Conservation (phyloP, 129 eudicot genomes). For the Artemisia tridentata region DNA sequence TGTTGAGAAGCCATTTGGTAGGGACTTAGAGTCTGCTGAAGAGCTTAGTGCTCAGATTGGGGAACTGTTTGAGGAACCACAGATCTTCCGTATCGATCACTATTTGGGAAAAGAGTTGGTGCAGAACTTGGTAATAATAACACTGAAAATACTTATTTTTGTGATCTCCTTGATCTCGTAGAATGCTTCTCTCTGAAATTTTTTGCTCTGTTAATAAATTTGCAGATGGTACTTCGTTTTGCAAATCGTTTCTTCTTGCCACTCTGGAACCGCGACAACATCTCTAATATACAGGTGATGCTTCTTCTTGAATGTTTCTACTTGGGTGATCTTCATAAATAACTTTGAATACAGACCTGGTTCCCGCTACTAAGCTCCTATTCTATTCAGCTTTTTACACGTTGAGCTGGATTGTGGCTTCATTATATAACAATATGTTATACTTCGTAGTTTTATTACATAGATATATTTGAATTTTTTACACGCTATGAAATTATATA, state of each 20-base stretch:
- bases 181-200: neutral
- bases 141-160: neutral
- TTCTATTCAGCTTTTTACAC: neutral
- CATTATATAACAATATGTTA: neutral
- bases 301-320: constrained; percentile 9
- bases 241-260: constrained; percentile 97
- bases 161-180: neutral
- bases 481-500: neutral
- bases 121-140: constrained; percentile 77
- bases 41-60: constrained; percentile 93
- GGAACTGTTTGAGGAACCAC: constrained; percentile 88
- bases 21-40: constrained; percentile 92
- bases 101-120: constrained; percentile 97
- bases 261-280: constrained; percentile 95
- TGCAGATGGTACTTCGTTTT: constrained; percentile 97
- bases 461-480: neutral
- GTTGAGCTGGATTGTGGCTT: neutral
- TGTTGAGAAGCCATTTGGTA: constrained; percentile 99
- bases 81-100: constrained; percentile 96
- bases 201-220: constrained; percentile 6
- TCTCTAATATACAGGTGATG: constrained; percentile 81
- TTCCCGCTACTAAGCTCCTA: neutral
- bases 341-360: neutral
- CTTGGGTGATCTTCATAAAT: neutral
- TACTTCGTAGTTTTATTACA: neutral